Evolutionary conservation across 768 basidiomycete species (phyloP), one percentile per base, ranked within the genome.

Genomic region (Nidularia pulvinata): DNA sequence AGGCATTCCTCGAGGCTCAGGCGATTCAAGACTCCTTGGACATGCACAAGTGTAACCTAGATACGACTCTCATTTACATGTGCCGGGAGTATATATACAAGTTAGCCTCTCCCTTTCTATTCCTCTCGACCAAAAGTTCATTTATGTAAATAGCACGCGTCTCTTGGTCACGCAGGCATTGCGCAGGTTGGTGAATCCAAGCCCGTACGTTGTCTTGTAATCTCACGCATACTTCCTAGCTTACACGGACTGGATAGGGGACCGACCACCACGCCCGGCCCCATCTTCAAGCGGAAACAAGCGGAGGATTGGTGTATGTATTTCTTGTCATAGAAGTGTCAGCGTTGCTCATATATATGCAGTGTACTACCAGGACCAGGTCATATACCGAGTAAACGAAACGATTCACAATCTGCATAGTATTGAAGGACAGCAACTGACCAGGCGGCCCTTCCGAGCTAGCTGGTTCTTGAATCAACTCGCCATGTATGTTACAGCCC

Each of bases 231-330:
- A 14, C 49, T 33, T 46, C 33, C 55, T 57, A 71, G 68, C 63
- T 68, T 87, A 57, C 82, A 84, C 59, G 80, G 81, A 25, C 69
- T 80, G 43, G 77, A 79, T 48, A 71, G 66, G 45, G 73, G 74
- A 30, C 63, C 67, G 10, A 63, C 61, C n/a, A 57, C 59, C 2
- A 58, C 65, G 10, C 67, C 69, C 42, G 64, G 74, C 22, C 84
- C 83, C 22, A 73, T 83, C 34, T 86, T 89, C 73, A 88, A 82
- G 54, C 82, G 83, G 5, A 82, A 83, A 59, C 86, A 90, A 54
- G 84, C 86, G 0, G 83, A 88, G 58, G 87, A 91, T 60, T 92
- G 90, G 90, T 73, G 90, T 92, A 68, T 66, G 89, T 84, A 36
- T 13, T 22, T 14, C 36, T 33, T 37, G 19, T 32, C 9, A 39